Base-by-base conservation (phyloP, 208 protist genomes). In the Wallacemonas sp. region DNA sequence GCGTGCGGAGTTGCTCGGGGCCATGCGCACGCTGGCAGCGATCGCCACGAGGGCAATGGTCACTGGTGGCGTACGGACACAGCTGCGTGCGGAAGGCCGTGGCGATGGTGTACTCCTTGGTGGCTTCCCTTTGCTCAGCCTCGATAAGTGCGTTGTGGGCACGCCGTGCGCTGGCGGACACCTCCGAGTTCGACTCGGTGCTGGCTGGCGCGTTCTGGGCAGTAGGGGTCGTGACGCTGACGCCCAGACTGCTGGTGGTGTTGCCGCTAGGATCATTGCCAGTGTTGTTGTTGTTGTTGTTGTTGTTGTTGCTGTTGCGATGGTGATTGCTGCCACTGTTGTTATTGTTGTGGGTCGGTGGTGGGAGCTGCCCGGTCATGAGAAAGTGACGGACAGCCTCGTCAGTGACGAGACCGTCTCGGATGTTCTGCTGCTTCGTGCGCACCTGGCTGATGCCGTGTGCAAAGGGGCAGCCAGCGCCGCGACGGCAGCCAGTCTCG, bases 401-500 rank as follows among this genome's bases (percentile, higher is more conserved):
- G 41, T 87, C 81, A 3, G 76, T 85, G n/a, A 76, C 49, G 19
- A 93, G 75, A 9, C 83, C 83, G 46, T 90, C 83, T 16, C 55
- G 38, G 34, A 87, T 23, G 74, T 93, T 93, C 41, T 83, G 70
- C 60, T 83, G 76, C 11, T 44, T 55, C 3, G 79, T 87, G 52
- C 83, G 83, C 26, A 90, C 64, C 61, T 93, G 81, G 8, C 80
- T 38, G 26, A 74, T 74, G 30, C 87, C 83, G 60, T 93, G 87
- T 38, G 87, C 87, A 56, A 93, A 93, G 70, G 83, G 83, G 75
- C 87, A 93, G 12, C 71, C 78, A 19, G 63, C 52, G 27, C 78
- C 75, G 74, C 90, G 90, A 2, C 78, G 83, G 64, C 87, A 93
- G 33, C 44, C 39, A 33, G 66, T 55, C 38, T 84, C 47, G 62